Evolutionary conservation across 2,329 filamentous ascomycete genomes (phyloP).

Genomic region (Fusarium cicatricum): DNA sequence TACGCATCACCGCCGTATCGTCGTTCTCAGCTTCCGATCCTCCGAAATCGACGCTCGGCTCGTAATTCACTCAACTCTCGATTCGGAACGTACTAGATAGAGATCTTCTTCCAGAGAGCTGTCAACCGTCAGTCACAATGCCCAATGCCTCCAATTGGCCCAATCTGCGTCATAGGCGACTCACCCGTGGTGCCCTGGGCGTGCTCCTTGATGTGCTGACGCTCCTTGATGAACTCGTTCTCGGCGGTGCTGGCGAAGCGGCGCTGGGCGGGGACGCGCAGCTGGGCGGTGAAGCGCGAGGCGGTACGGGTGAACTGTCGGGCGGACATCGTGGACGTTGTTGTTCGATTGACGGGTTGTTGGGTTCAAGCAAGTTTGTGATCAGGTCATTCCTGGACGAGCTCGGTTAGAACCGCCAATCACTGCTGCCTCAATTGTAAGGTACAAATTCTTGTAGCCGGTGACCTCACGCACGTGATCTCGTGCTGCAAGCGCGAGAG

Average conservation of each 20-base stretch:
- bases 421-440: constrained; percentile 45
- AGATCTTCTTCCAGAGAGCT: constrained; percentile 97
- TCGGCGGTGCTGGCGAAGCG: constrained; percentile 79
- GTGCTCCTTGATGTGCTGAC: constrained; percentile 89
- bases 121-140: constrained; percentile 46
- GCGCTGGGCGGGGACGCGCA: constrained; percentile 70
- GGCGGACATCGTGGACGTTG: constrained; percentile 65
- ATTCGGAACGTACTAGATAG: constrained; percentile 80
- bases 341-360: constrained; percentile 39
- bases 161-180: constrained; percentile 47
- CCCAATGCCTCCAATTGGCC: constrained; percentile 32
- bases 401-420: constrained; percentile 47
- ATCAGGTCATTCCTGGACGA: constrained; percentile 47
- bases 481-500: constrained; percentile 39
- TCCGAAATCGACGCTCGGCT: constrained; percentile 22
- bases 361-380: constrained; percentile 40
- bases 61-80: constrained; percentile 41
- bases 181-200: constrained; percentile 83
- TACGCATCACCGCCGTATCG: constrained; percentile 4
- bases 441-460: constrained; percentile 31
- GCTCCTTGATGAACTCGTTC: constrained; percentile 94
- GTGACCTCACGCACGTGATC: constrained; percentile 39
- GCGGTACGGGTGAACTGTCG: constrained; percentile 68
- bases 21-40: constrained; percentile 25
- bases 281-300: constrained; percentile 69